Evolutionary conservation across 305 asterid species (phyloP).

Genomic region (Solanum hybrid): DNA sequence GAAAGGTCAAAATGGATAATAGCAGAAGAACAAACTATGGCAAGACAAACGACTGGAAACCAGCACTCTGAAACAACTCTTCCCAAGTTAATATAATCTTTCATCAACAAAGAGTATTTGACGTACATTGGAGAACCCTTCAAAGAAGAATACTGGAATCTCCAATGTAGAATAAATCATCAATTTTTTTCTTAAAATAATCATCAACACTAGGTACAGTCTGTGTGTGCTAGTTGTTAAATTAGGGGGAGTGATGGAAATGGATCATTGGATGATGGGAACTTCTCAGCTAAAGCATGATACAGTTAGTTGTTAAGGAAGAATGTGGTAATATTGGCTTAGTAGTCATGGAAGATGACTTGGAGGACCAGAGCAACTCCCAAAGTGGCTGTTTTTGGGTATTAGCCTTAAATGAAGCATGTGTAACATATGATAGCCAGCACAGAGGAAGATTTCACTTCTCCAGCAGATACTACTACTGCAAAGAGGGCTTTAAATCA

Average conservation of each 20-base stretch:
- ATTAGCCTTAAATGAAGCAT: background rate
- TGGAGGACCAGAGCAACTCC: background rate
- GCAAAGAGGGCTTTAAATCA: background rate
- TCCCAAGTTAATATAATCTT: background rate
- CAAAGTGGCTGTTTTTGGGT: background rate
- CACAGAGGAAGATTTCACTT: background rate
- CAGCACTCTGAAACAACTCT: background rate
- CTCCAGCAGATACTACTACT: background rate
- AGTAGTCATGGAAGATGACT: background rate
- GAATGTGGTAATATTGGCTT: background rate
- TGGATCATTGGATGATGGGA: background rate
- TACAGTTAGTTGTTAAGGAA: background rate
- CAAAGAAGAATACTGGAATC: background rate
- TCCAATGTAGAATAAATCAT: background rate
- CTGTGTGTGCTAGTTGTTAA: background rate
- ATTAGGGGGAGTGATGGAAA: background rate
- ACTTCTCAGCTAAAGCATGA: background rate
- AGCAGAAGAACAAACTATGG: background rate
- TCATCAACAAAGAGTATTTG: background rate
- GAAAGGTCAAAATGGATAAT: background rate
- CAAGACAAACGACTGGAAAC: background rate
- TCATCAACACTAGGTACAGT: background rate
- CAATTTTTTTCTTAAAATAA: background rate
- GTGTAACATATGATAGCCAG: background rate
- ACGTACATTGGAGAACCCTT: background rate